A percentile compares a stretch with the other conserved stretches of the same genome.
Conservation (phyloP, 1,139 yeast genomes). For the Geotrichum candidum region DNA sequence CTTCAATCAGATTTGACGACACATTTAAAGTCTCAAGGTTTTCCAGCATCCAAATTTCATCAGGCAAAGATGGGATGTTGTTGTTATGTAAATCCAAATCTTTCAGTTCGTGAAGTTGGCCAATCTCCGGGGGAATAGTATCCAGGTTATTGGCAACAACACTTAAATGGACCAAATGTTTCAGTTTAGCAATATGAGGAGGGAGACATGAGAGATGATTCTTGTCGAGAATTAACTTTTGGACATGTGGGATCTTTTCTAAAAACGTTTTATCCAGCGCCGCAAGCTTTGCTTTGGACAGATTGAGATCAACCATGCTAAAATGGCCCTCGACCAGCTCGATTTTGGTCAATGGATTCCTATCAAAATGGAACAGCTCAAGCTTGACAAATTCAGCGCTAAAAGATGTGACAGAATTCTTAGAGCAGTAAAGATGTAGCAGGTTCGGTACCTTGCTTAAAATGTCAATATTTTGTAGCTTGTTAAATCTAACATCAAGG, state of each 20-base stretch:
- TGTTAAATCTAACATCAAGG: conserved; percentile 73
- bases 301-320: conserved; percentile 63
- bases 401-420: conserved; percentile 70
- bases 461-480: conserved; percentile 58
- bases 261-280: conserved; percentile 63
- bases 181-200: conserved; percentile 54
- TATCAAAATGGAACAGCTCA: conserved; percentile 46
- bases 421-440: conserved; percentile 68
- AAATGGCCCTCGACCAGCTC: conserved; percentile 52
- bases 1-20: conserved; percentile 68
- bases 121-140: conserved; percentile 62
- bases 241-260: conserved; percentile 57
- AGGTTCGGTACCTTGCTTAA: conserved; percentile 59
- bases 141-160: conserved; percentile 71
- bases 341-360: conserved; percentile 78
- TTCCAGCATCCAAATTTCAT: conserved; percentile 59
- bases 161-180: conserved; percentile 58
- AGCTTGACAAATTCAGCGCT: conserved; percentile 40
- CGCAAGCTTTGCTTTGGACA: conserved; percentile 77
- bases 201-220: conserved; percentile 81
- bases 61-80: conserved; percentile 66
- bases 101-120: conserved; percentile 55
- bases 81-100: conserved; percentile 79
- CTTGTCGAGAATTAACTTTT: conserved; percentile 69
- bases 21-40: conserved; percentile 59